Conservation (phyloP, 78 protist genomes). For the slime mould (Dictyostelium discoideum) region dicty_2.7 NC_007091.3:496001-496500, state of each 20-base stretch:
- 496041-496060: conserved; percentile 91
- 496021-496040: conserved; percentile 99
- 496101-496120: conserved; percentile 91
- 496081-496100: conserved; percentile 98
- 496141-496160: conserved; percentile 96
- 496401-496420: neutral
- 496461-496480: neutral
- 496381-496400: conserved; percentile 50
- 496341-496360: conserved; percentile 83
- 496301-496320: conserved; percentile 60
- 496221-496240: no score
- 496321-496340: conserved; percentile 93
- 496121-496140: conserved; percentile 85
- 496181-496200: no score
- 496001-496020: conserved; percentile 96
- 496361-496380: conserved; percentile 85
- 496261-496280: neutral
- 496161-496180: no score
- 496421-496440: neutral
- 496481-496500: conserved; percentile 1
- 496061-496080: conserved; percentile 91
- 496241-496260: neutral
- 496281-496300: no score
- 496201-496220: no score
- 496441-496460: neutral